Conservation (phyloP, 2,329 filamentous ascomycete species). For the Alternaria triticimaculans region DNA sequence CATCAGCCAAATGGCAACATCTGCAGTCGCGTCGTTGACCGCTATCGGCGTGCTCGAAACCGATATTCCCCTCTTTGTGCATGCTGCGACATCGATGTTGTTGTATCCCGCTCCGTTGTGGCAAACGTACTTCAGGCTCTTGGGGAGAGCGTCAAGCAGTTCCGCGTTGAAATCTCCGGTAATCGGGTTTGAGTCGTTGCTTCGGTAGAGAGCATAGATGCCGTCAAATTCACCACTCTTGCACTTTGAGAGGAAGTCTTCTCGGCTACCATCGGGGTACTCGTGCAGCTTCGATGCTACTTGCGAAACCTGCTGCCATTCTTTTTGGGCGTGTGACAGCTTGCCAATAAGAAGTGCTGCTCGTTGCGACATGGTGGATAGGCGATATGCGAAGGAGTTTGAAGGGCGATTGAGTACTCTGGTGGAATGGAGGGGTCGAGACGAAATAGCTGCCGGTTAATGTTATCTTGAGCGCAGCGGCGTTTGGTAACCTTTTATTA, state of each 20-base stretch:
- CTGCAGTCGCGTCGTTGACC: conserved; percentile 60
- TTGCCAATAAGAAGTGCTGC: conserved; percentile 55
- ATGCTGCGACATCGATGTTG: conserved; percentile 63
- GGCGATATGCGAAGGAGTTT: background rate
- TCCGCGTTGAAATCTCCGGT: conserved; percentile 57
- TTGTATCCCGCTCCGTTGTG: conserved; percentile 66
- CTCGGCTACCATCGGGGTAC: conserved; percentile 60
- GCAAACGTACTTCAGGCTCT: conserved; percentile 53
- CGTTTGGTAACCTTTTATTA: conserved; percentile 25
- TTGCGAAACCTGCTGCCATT: conserved; percentile 52
- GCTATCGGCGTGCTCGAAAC: conserved; percentile 57
- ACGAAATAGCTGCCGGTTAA: conserved; percentile 2
- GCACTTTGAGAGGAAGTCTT: conserved; percentile 63
- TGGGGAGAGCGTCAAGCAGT: conserved; percentile 51
- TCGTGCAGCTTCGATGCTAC: conserved; percentile 53
- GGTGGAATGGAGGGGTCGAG: background rate
- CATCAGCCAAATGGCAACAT: conserved; percentile 59
- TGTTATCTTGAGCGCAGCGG: conserved; percentile 18
- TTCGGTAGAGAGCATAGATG: conserved; percentile 64
- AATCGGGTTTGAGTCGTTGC: conserved; percentile 61
- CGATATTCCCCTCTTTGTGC: conserved; percentile 54
- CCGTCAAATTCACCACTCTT: conserved; percentile 62
- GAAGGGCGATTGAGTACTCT: background rate
- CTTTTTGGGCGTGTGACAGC: conserved; percentile 53
- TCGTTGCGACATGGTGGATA: conserved; percentile 38